Evolutionary conservation across 768 basidiomycete species (phyloP).

Genomic region (Cystofilobasidium macerans): DNA sequence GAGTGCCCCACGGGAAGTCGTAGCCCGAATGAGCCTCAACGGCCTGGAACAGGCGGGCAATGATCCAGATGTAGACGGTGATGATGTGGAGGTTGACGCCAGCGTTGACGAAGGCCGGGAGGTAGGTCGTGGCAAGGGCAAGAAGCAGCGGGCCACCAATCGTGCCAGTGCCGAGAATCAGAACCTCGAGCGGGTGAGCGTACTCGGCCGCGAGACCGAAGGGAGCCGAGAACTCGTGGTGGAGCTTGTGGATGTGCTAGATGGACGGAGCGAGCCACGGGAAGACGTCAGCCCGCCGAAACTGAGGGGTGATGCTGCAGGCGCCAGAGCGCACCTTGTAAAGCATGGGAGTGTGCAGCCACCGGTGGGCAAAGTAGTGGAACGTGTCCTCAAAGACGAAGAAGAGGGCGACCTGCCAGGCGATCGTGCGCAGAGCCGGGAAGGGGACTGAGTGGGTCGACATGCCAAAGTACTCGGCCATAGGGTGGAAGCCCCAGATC

Average conservation of each 20-base stretch:
- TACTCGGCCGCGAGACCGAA: constrained; percentile 95
- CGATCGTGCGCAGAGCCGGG: constrained; percentile 57
- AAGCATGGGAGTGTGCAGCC: constrained; percentile 58
- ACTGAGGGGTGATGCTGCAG: constrained; percentile 45
- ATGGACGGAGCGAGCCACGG: constrained; percentile 34
- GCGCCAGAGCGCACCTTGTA: constrained; percentile 30
- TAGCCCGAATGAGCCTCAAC: constrained; percentile 96
- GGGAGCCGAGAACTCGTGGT: constrained; percentile 94
- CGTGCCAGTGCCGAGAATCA: constrained; percentile 87
- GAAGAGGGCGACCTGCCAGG: constrained; percentile 54
- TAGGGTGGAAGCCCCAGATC: constrained; percentile 38
- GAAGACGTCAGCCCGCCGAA: neutral
- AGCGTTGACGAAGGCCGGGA: constrained; percentile 54
- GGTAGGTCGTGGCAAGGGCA: constrained; percentile 15
- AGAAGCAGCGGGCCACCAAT: constrained; percentile 74
- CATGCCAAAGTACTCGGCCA: constrained; percentile 81
- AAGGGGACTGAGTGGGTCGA: constrained; percentile 86
- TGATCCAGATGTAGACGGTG: constrained; percentile 78
- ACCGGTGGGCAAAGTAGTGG: constrained; percentile 74
- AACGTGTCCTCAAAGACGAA: constrained; percentile 94
- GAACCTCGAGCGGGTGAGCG: constrained; percentile 90
- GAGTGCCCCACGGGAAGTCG: constrained; percentile 96
- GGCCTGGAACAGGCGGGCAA: constrained; percentile 87
- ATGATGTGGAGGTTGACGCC: constrained; percentile 69
- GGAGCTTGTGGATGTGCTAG: constrained; percentile 83